phyloP scores from a whole-genome alignment of 2,329 filamentous ascomycete genomes.

The Diplodia mutila region DNA sequence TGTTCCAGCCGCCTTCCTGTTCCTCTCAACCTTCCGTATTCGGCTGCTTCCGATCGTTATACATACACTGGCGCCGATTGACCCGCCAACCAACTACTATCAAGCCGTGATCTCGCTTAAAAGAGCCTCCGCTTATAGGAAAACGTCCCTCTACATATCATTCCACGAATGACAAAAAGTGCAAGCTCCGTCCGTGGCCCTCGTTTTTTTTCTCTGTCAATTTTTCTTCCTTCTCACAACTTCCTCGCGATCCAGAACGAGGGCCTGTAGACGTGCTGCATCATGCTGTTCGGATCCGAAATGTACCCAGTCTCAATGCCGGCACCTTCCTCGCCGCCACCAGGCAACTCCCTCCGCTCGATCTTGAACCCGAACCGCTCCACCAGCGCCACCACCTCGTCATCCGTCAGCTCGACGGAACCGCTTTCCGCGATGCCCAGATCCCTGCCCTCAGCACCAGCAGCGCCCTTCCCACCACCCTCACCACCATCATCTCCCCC shows the following conservation, averaged over 20 bases:
- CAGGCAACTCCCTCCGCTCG: slow-evolving; percentile 60
- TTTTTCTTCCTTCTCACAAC: slow-evolving; percentile 26
- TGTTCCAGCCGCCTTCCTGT: slow-evolving; percentile 8
- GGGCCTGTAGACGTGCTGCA: slow-evolving; percentile 79
- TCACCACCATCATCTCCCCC: slow-evolving; percentile 25
- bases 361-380: slow-evolving; percentile 76
- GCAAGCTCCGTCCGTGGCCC: background rate
- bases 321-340: slow-evolving; percentile 26
- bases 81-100: background rate
- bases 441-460: slow-evolving; percentile 28
- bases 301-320: slow-evolving; percentile 78
- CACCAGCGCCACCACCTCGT: slow-evolving; percentile 81
- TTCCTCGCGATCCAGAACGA: slow-evolving; percentile 88
- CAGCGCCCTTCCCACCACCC: slow-evolving; percentile 30
- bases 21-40: background rate
- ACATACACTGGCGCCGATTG: background rate
- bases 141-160: background rate
- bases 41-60: background rate
- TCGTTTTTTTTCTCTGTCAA: background rate
- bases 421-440: slow-evolving; percentile 83
- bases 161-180: background rate
- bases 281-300: slow-evolving; percentile 80
- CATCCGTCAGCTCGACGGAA: slow-evolving; percentile 84
- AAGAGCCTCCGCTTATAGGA: background rate
- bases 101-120: background rate